A percentile compares a stretch with the other conserved stretches of the same genome.
These are phyloP conservation scores for Pleurotus citrinopileatus DNA, from an alignment of 768 basidiomycete genomes.

Conservation along the genomic window DNA sequence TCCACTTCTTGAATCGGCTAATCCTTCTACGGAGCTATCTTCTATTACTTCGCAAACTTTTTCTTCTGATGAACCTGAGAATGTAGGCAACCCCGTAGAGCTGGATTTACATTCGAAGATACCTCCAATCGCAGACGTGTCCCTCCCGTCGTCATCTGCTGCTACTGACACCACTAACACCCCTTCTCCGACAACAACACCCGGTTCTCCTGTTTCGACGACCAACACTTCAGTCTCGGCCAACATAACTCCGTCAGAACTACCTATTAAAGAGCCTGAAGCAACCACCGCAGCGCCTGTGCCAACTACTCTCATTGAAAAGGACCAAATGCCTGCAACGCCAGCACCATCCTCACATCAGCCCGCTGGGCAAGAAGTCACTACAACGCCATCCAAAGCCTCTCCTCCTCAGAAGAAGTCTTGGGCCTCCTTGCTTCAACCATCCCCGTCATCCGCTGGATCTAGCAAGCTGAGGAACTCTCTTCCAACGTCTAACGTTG, in stretches of 20 bases:
- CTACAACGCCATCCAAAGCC: conserved; percentile 15
- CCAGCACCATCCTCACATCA: conserved; percentile 8
- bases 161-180: conserved; percentile 18
- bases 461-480: conserved; percentile 35
- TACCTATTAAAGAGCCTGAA: conserved; percentile 14
- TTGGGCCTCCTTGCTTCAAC: conserved; percentile 71
- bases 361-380: conserved; percentile 10
- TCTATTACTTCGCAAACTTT: not conserved
- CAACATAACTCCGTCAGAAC: conserved; percentile 25
- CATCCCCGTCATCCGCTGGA: conserved; percentile 33
- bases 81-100: no score
- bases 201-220: conserved; percentile 57
- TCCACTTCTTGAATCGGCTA: not conserved
- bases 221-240: conserved; percentile 53
- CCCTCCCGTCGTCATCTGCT: conserved; percentile 13
- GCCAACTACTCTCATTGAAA: conserved; percentile 13
- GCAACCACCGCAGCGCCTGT: conserved; percentile 12
- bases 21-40: not conserved
- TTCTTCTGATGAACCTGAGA: not conserved
- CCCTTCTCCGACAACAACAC: conserved; percentile 39
- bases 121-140: not conserved
- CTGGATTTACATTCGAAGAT: no score
- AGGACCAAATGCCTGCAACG: conserved; percentile 13
- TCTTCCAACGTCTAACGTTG: conserved; percentile 68
- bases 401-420: conserved; percentile 52